phyloP scores from a whole-genome alignment of 2,329 filamentous ascomycete genomes.

The Herpotrichia juniperi region DNA sequence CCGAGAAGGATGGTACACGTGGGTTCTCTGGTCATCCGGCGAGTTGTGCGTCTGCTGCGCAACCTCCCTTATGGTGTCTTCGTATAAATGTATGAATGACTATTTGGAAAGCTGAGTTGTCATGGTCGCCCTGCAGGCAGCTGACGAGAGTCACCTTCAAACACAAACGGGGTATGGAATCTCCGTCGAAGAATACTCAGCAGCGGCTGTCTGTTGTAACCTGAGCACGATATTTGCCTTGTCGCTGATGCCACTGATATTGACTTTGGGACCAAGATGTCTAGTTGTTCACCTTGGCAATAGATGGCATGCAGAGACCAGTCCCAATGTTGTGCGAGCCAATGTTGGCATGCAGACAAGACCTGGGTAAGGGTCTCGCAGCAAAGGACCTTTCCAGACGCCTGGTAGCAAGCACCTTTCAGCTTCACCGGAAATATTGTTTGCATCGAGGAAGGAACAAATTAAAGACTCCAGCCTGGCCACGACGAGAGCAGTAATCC shows the following conservation, averaged over 20 bases:
- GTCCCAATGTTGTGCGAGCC: slow-evolving; percentile 11
- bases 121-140: background rate
- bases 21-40: slow-evolving; percentile 7
- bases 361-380: background rate
- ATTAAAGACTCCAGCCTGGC: background rate
- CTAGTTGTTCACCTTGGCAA: background rate
- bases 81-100: slow-evolving; percentile 6
- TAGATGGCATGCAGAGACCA: slow-evolving; percentile 7
- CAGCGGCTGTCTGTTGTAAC: no score
- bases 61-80: slow-evolving; percentile 6
- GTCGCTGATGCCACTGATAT: slow-evolving; percentile 4
- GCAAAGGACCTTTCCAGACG: background rate
- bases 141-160: background rate
- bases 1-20: background rate
- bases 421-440: background rate
- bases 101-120: background rate
- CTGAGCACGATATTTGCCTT: slow-evolving; percentile 14
- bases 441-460: background rate
- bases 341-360: slow-evolving; percentile 6
- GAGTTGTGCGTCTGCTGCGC: slow-evolving; percentile 10
- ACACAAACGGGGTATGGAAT: background rate
- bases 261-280: background rate
- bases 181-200: background rate
- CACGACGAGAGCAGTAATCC: background rate
- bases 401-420: background rate